These are phyloP conservation scores for Physcomitrellopsis africana DNA, from an alignment of 225 moss, liverwort and hornwort genomes.

Conservation along the genomic window DNA sequence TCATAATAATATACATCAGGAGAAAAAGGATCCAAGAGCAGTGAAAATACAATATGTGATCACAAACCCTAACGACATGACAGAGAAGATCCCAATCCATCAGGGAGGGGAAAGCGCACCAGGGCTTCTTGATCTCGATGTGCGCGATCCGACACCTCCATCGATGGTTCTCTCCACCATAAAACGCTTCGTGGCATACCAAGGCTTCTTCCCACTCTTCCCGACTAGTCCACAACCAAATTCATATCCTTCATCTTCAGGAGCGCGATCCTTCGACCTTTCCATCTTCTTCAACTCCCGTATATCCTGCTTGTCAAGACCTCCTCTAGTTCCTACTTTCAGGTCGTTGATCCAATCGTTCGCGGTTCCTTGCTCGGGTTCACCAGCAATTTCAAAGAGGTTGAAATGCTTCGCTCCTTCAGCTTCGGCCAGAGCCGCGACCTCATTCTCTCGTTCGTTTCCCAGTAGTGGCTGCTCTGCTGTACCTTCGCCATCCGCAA, in stretches of 20 bases:
- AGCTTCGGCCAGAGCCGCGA: conserved; percentile 41
- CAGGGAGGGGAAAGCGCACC: conserved; percentile 29
- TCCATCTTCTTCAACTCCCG: conserved; percentile 75
- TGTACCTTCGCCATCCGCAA: conserved; percentile 25
- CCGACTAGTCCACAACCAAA: conserved; percentile 76
- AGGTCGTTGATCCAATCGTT: conserved; percentile 51
- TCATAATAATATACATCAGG: no score
- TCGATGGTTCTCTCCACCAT: conserved; percentile 59
- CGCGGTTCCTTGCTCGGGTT: conserved; percentile 33
- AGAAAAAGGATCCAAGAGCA: no score
- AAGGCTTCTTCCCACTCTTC: conserved; percentile 78
- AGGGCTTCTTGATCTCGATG: conserved; percentile 28
- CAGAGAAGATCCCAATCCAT: neutral
- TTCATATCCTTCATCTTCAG: conserved; percentile 80
- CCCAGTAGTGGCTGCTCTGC: conserved; percentile 36
- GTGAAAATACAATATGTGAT: no score
- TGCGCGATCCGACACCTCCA: conserved; percentile 26
- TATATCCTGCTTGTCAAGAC: conserved; percentile 61
- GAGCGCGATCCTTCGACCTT: conserved; percentile 60
- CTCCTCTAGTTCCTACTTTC: conserved; percentile 60
- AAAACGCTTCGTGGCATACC: conserved; percentile 77
- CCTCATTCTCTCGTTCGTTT: conserved; percentile 23
- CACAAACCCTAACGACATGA: no score
- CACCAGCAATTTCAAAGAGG: conserved; percentile 61
- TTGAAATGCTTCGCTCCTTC: conserved; percentile 69